Percentiles rank a stretch among this genome's conserved stretches.
Conservation (phyloP, 768 basidiomycete species). For the Kwoniella europaea region DNA sequence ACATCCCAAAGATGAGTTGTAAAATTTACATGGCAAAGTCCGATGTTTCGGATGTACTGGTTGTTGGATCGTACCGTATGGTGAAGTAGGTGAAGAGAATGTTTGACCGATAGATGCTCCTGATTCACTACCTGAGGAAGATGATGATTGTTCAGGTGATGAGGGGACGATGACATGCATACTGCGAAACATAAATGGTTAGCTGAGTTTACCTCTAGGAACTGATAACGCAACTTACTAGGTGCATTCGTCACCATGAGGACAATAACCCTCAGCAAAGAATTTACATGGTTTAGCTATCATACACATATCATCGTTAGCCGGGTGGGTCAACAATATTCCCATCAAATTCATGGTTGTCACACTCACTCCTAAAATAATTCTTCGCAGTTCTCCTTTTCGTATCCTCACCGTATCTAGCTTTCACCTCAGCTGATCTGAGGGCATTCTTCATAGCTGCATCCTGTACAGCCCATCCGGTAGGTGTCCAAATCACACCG, state of each 20-base stretch:
- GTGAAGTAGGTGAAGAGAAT: neutral
- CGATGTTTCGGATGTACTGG: conserved; percentile 25
- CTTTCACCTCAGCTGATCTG: conserved; percentile 31
- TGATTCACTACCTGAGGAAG: conserved; percentile 9
- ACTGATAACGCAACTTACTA: conserved; percentile 38
- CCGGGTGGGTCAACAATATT: too few relatives aligned
- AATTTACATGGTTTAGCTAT: conserved; percentile 51
- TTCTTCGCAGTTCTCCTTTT: conserved; percentile 30
- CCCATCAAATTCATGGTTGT: too few relatives aligned
- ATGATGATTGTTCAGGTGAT: conserved; percentile 22
- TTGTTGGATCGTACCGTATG: neutral
- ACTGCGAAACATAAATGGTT: conserved; percentile 18
- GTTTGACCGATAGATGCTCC: neutral
- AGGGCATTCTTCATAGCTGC: conserved; percentile 48
- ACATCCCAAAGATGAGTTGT: conserved; percentile 54
- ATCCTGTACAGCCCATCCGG: conserved; percentile 55
- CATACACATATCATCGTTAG: neutral
- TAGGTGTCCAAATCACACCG: conserved; percentile 52
- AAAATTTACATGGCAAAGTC: conserved; percentile 51
- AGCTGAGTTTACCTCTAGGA: neutral
- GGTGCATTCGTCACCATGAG: conserved; percentile 53
- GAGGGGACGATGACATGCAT: conserved; percentile 28
- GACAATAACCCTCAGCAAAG: conserved; percentile 52
- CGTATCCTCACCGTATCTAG: conserved; percentile 11
- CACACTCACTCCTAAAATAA: conserved; percentile 53